Percentiles rank a stretch among this genome's conserved stretches.
These are phyloP conservation scores for Aspergillus asperescens DNA, from an alignment of 495 filamentous ascomycete genomes.

Conservation along the genomic window DNA sequence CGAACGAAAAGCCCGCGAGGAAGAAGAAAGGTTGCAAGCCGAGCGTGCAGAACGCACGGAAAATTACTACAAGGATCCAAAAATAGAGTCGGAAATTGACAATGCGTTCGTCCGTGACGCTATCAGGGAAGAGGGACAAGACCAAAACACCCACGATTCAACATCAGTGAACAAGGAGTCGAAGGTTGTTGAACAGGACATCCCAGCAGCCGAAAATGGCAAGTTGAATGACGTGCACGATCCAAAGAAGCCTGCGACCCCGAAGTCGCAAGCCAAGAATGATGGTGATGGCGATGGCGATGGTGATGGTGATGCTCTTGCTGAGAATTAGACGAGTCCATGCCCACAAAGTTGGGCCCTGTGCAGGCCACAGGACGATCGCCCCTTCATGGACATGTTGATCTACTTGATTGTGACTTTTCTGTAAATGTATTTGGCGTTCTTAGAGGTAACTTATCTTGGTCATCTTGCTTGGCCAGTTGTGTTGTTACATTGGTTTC, in stretches of 20 bases:
- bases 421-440: constrained; percentile 12
- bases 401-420: constrained; percentile 3
- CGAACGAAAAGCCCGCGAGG: constrained; percentile 66
- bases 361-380: constrained; percentile 21
- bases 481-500: constrained; percentile 13
- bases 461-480: constrained; percentile 6
- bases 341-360: constrained; percentile 1
- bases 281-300: not conserved
- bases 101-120: constrained; percentile 68
- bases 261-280: not conserved
- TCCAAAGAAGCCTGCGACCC: not conserved
- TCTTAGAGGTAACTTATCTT: constrained; percentile 9
- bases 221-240: not conserved
- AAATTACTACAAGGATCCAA: constrained; percentile 57
- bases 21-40: constrained; percentile 64
- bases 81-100: constrained; percentile 76
- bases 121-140: constrained; percentile 48
- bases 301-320: not conserved
- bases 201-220: constrained; percentile 4
- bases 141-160: constrained; percentile 11
- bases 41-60: constrained; percentile 34
- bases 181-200: constrained; percentile 1
- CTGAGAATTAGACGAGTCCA: not conserved
- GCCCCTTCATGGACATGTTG: not conserved
- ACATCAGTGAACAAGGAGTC: not conserved